Base-by-base conservation (phyloP, 148 eudicot species). In the Rhododendron griersonianum region DNA sequence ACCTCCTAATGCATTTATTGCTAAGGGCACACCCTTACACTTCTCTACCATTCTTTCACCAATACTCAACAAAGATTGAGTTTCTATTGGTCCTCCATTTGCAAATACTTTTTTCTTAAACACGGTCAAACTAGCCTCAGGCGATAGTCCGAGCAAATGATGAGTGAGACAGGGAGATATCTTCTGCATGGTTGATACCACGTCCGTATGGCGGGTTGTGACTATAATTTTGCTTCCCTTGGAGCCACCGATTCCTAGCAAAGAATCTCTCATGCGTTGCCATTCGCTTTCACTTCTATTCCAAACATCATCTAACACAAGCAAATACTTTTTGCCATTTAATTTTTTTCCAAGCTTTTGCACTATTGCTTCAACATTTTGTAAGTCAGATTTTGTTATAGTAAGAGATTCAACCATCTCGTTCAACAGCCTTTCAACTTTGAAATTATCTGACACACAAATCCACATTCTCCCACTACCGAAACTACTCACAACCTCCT, bases 21-120 rank as follows among this genome's bases (percentile, higher is more conserved):
- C 55, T 2, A 51, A 51, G 55, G 90, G 87, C 41, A 87, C 23
- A 2, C 89, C 89, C 16, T 23, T 11, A 51, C 87, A 88, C 55
- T 63, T 86, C 8, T 63, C 3, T 7, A 81, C 86, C 61, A 88
- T 77, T 11, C 13, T 25, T 78, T 6, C 55, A 1, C 86, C 81
- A 21, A 83, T 67, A 7, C 0, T 65, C 35, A 19, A 74, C 25
- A 88, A 28, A 2, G 78, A 21, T 4, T 4, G 30, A 1, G 48
- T 55, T 4, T 41, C 83, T 6, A 0, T 2, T n/a, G 23, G 51
- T 1, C 78, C 80, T 19, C 82, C 16, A 3, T 51, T 3, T 2
- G 15, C 55, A 21, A 82, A 81, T 61, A 61, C 89, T 65, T 7
- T 82, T 37, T 57, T 8, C 30, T 11, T 61, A 14, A 88, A 81